Evolutionary conservation across 306 rosid species (phyloP), one percentile per base, ranked within the genome.

Genomic region (Malus asiatica): DNA sequence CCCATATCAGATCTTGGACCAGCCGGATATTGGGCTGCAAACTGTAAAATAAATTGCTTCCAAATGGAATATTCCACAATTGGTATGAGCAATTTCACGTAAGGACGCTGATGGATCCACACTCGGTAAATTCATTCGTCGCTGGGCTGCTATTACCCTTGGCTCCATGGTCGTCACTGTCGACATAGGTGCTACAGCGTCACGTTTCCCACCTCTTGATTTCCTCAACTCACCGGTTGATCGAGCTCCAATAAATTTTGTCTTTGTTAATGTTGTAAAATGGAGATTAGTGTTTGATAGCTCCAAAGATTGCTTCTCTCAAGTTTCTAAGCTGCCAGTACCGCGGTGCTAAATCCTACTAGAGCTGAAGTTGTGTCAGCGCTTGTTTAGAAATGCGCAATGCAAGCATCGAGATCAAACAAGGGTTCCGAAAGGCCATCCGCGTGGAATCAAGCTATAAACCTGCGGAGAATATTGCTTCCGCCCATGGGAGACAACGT

Each of bases 71-170:
- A 57, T 66, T 38, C 42, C 19, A 42, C 9, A 53, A 66, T 88
- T 33, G 82, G 20, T 83, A 2, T 70, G 5, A 79, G 80, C 55
- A 66, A 66, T 82, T 27, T 85, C 83, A 22, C 89, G 86, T 40
- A 79, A 65, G 78, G n/a, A 81, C 27, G 20, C 53, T 0, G 92
- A 81, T 74, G 85, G 78, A 3, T 79, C 77, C 27, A 68, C 85
- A 48, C 5, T 79, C 4, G 55, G 85, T 38, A 58, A 33, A 2
- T 85, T 88, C 62, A 8, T 57, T 57, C 22, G 22, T 22, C 22
- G 14, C 55, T 83, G 88, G 86, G 20, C 80, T 18, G 64, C 57
- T 66, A 22, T 57, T 57, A 1, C 62, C 62, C 6, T 57, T 42
- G 12, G 45, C 6, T 20, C 29, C 62, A 20, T 2, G 1, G 27